Evolutionary conservation across 139 green algal genomes (phyloP), one percentile per base, ranked within the genome.

Genomic region (Marvania coccoides): DNA sequence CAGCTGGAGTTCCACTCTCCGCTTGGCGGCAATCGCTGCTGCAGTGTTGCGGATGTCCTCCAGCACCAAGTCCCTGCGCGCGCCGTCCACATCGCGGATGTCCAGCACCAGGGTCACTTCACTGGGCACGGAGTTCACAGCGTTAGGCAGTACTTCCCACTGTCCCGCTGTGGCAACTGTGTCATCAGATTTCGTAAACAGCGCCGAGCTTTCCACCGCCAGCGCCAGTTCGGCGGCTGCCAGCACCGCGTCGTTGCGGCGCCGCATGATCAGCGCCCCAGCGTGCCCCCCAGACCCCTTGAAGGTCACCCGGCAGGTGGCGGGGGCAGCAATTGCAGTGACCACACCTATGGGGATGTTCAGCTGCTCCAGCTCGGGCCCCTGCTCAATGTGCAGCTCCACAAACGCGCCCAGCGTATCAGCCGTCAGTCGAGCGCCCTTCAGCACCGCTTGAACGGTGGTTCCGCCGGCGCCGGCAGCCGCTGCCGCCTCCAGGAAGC

Each of bases 361-460:
- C 68, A 89, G 72, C 5, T 47, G 33, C 81, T 98, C 92, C 46
- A 98, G 74, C 33, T 81, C 9, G 2, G 91, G 90, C 0, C 87
- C 93, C 79, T 98, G 92, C 78, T 98, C 93, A 19, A 98, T 98
- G 80, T 98, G 93, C 45, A 98, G 88, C 81, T 98, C 93, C 55
- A 98, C 83, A 81, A 98, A 98, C 37, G 85, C 61, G 19, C 75
- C 67, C 3, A 88, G 30, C 34, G 46, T 47, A 2, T 40, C 37
- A 2, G 29, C 40, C 0, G 37, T 61, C 23, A 38, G 37, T 5
- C 46, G 39, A 5, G 51, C 54, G 13, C 42, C 45, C n/a, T 5
- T 5, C 13, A 65, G 7, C 37, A 55, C 51, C 2, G 68, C 70
- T 9, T 71, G 34, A 30, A 65, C 37, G 34, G 6, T 69, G 14